Conservation (phyloP, 495 filamentous ascomycete genomes). For the Penicillium verhagenii region DNA sequence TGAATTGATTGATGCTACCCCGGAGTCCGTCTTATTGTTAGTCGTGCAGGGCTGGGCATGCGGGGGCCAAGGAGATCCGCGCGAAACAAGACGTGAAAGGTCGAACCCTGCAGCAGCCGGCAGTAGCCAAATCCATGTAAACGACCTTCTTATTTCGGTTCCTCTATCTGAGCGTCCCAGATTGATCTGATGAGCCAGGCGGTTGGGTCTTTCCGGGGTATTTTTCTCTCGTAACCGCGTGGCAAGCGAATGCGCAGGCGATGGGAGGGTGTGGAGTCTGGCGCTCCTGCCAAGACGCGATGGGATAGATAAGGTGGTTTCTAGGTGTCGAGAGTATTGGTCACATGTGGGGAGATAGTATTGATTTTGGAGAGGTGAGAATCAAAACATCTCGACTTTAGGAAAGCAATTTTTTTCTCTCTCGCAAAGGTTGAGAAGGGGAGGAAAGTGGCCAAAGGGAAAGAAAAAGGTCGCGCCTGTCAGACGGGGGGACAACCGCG, state of each 20-base stretch:
- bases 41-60: not conserved
- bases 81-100: not conserved
- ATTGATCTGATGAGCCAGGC: not conserved
- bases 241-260: conserved; percentile 3
- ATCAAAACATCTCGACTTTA: not conserved
- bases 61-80: not conserved
- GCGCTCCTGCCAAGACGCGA: conserved; percentile 16
- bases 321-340: conserved; percentile 22
- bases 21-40: conserved; percentile 10
- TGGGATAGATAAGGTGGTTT: conserved; percentile 23
- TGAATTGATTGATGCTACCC: conserved; percentile 7
- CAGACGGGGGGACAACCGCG: conserved; percentile 9
- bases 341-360: conserved; percentile 10
- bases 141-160: conserved; percentile 1
- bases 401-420: not conserved
- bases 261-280: conserved; percentile 24
- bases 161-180: not conserved
- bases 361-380: not conserved
- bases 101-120: not conserved
- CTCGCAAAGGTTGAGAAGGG: not conserved
- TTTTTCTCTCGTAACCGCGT: conserved; percentile 30
- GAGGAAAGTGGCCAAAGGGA: not conserved
- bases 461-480: conserved; percentile 1
- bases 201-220: conserved; percentile 27
- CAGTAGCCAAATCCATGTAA: not conserved